A percentile compares a stretch with the other conserved stretches of the same genome.
Evolutionary conservation across 345 rosid genomes (phyloP).

Genomic region (Brassica incana): DNA sequence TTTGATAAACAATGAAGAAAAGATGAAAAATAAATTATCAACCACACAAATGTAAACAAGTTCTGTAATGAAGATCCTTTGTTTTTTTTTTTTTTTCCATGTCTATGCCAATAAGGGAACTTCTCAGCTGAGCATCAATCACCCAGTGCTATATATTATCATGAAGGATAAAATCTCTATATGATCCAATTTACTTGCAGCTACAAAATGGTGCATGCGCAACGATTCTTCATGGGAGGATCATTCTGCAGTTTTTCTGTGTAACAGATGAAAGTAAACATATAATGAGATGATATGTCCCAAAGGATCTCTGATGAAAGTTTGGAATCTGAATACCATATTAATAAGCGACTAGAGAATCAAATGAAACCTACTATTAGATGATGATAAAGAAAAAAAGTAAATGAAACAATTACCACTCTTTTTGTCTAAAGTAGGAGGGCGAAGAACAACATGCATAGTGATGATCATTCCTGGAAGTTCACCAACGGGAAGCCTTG

Average conservation of each 20-base stretch:
- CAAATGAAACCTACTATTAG: neutral
- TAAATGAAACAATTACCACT: slow-evolving; percentile 41
- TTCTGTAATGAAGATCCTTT: slow-evolving; percentile 23
- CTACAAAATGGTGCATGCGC: slow-evolving; percentile 71
- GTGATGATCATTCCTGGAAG: slow-evolving; percentile 69
- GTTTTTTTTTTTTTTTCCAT: slow-evolving; percentile 11
- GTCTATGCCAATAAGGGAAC: slow-evolving; percentile 33
- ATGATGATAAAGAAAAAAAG: neutral
- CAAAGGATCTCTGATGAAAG: neutral
- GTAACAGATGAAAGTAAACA: neutral
- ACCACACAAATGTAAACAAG: slow-evolving; percentile 30
- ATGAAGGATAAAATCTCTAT: slow-evolving; percentile 25
- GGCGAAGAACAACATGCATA: slow-evolving; percentile 83
- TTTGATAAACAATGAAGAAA: slow-evolving; percentile 15
- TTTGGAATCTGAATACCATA: slow-evolving; percentile 12
- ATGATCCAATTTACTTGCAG: slow-evolving; percentile 30
- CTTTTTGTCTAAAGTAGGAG: slow-evolving; percentile 58
- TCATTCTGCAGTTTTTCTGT: slow-evolving; percentile 58
- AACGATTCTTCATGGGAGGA: slow-evolving; percentile 47
- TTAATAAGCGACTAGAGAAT: neutral
- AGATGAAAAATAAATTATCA: slow-evolving; percentile 16
- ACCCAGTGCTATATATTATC: slow-evolving; percentile 21
- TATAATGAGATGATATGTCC: neutral
- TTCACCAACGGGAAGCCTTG: slow-evolving; percentile 61
- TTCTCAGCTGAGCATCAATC: slow-evolving; percentile 21